phyloP scores from a whole-genome alignment of 116 monocot species.

The Iris pallida region DNA sequence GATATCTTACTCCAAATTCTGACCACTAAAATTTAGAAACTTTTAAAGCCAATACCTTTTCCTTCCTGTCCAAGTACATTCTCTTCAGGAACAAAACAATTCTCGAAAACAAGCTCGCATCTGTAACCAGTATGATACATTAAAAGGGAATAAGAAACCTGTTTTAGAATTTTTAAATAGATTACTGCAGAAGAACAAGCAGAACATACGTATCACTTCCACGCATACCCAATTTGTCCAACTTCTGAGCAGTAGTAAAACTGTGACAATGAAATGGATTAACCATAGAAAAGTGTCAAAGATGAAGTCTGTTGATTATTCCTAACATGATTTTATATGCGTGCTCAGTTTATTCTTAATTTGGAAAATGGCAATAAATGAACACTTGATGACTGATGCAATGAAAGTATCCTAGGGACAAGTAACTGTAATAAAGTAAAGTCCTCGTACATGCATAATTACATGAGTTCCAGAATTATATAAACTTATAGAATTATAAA shows the following conservation, averaged over 20 bases:
- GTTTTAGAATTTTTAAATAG: not conserved
- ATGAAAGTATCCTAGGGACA: no score
- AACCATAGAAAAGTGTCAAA: no score
- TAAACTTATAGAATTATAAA: not conserved
- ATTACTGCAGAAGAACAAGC: slow-evolving; percentile 7
- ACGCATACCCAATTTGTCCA: slow-evolving; percentile 97
- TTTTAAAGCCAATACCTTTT: slow-evolving; percentile 47
- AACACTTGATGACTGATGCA: no score
- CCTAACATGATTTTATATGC: no score
- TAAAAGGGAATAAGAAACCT: not conserved
- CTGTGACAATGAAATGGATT: slow-evolving; percentile 32
- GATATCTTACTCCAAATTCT: not conserved
- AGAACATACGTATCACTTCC: slow-evolving; percentile 93
- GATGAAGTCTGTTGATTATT: no score
- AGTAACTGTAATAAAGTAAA: no score
- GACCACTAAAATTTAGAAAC: not conserved
- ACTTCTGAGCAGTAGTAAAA: slow-evolving; percentile 91
- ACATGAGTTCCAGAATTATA: no score
- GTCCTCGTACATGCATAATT: no score
- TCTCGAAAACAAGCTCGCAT: slow-evolving; percentile 97
- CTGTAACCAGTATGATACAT: slow-evolving; percentile 26
- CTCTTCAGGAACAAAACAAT: slow-evolving; percentile 89
- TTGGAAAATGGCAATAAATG: no score
- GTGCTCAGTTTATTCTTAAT: no score
- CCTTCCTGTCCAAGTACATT: slow-evolving; percentile 91